These are phyloP conservation scores for Cupressus sempervirens DNA, from an alignment of 75 land plant genomes.

Conservation along the genomic window DNA sequence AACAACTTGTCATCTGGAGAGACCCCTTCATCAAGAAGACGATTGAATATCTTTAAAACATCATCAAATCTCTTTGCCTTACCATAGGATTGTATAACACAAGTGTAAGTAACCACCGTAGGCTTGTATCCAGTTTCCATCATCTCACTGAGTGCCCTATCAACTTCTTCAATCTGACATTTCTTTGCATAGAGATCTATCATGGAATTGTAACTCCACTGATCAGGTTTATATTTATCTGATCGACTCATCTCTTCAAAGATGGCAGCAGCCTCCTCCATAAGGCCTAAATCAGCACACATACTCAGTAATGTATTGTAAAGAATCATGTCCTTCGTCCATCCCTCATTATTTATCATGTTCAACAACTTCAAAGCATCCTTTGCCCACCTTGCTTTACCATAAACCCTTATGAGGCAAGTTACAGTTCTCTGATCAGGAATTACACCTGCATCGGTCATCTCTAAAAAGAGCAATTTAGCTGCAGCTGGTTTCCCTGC, in stretches of 20 bases:
- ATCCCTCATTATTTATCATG: constrained; percentile 43
- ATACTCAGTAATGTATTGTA: constrained; percentile 80
- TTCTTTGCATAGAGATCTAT: constrained; percentile 66
- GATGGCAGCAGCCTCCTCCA: constrained; percentile 63
- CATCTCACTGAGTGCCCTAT: constrained; percentile 57
- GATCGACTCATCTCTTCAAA: constrained; percentile 68
- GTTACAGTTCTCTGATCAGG: constrained; percentile 78
- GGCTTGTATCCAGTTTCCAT: constrained; percentile 34
- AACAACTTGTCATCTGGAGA: constrained; percentile 63
- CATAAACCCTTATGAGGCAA: constrained; percentile 65
- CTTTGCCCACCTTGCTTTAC: constrained; percentile 63
- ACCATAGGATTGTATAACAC: constrained; percentile 71
- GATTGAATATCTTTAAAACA: constrained; percentile 42
- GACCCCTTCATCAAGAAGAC: constrained; percentile 27
- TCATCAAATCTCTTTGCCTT: constrained; percentile 52
- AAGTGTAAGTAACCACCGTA: constrained; percentile 65
- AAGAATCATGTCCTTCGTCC: constrained; percentile 65
- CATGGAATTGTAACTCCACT: constrained; percentile 74
- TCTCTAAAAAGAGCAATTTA: constrained; percentile 57
- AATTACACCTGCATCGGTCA: constrained; percentile 54
- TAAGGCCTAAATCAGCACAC: constrained; percentile 80
- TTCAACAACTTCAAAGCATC: constrained; percentile 76
- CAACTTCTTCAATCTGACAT: constrained; percentile 59
- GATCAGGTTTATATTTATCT: constrained; percentile 50
- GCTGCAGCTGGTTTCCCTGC: constrained; percentile 69